phyloP scores from a whole-genome alignment of 1,139 yeast genomes.

The Sugiyamaella neomexicana region DNA sequence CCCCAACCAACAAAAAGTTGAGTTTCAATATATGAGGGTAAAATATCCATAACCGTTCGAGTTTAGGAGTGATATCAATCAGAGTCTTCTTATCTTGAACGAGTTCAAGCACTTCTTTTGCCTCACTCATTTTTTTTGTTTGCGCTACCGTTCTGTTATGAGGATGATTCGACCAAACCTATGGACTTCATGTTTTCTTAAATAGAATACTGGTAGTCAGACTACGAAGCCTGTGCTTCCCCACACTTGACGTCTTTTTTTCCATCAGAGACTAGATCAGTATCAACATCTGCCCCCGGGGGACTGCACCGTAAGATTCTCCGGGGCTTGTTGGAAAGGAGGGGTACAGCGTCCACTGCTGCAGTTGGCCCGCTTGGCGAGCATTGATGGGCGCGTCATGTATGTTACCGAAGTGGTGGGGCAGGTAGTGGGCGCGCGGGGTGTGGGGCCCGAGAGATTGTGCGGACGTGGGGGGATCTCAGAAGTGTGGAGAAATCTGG shows the following conservation, averaged over 20 bases:
- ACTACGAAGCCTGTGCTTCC: neutral
- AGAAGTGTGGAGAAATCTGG: neutral
- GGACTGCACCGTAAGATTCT: slow-evolving; percentile 1
- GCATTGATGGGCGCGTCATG: too few species aligned
- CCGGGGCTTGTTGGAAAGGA: neutral
- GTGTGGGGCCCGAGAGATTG: slow-evolving; percentile 5
- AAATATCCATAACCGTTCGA: slow-evolving; percentile 40
- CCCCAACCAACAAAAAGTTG: slow-evolving; percentile 40
- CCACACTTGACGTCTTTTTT: slow-evolving; percentile 2
- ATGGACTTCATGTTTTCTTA: neutral
- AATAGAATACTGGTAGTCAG: neutral
- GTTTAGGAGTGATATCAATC: slow-evolving; percentile 34
- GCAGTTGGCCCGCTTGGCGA: too few species aligned
- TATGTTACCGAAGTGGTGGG: too few species aligned
- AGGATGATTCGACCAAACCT: neutral
- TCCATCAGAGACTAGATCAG: neutral
- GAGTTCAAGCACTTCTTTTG: slow-evolving; percentile 20
- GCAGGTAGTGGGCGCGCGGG: neutral
- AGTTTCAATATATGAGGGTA: slow-evolving; percentile 44
- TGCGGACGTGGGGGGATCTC: neutral
- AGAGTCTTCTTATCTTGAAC: slow-evolving; percentile 24
- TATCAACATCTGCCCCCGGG: neutral
- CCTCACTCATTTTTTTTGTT: slow-evolving; percentile 4
- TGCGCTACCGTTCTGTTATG: too few species aligned
- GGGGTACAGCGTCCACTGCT: too few species aligned